Base-by-base conservation (phyloP, 148 eudicot genomes). In the Arbutus unedo region DNA sequence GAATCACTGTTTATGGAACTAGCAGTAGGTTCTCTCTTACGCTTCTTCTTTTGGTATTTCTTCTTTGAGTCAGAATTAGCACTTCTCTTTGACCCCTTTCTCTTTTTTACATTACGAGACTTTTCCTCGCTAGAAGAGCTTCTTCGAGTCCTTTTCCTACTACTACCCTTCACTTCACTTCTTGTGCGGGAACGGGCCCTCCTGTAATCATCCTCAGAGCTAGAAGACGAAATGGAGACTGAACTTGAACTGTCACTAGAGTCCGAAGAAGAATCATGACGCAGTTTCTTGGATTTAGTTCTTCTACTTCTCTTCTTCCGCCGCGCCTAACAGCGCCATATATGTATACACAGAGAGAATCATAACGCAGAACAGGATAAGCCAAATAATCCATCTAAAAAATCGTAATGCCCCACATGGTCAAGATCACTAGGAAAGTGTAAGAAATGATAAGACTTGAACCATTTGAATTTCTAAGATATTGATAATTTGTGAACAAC, bases 221-320 rank as follows among this genome's bases (percentile, higher is more conserved):
- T 84, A 62, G 88, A 85, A 60, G 74, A 67, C 8, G 90, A 86
- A 77, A 84, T 19, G 48, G 90, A 84, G 2, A 79, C 71, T 77
- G 74, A 76, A 70, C 89, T 86, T 50, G 86, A 90, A 77, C 87
- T 91, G 62, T 89, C 91, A 54, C 88, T 89, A 50, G 91, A 89
- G 76, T 31, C 43, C 13, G 90, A 83, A 45, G 89, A 87, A 80
- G 88, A 87, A 87, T 87, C 89, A 64, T 88, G 85, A 59, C 76
- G 76, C 41, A 77, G 84, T 85, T 90, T 95, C 95, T 89, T 92
- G 56, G 89, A 85, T 88, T 92, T 92, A 66, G 78, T 83, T 66
- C 87, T 82, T 76, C 73, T 90, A 85, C 82, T 90, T 81, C 57
- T 90, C 89, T 90, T 93, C 90, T 86, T 95, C 84, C 87, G 83